phyloP scores from a whole-genome alignment of 495 filamentous ascomycete species.

The Aspergillus steynii region DNA sequence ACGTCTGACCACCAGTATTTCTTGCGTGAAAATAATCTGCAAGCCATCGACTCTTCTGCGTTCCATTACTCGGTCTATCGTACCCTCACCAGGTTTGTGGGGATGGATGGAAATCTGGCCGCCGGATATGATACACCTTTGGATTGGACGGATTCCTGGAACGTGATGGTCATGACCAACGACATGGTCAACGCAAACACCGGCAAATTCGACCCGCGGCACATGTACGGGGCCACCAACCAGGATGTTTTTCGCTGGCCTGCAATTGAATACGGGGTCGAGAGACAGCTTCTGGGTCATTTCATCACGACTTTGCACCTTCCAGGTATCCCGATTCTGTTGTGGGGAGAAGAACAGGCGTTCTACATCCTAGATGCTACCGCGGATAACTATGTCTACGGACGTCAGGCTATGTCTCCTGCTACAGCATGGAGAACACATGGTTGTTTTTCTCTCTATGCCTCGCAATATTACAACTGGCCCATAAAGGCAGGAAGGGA shows the following conservation, averaged over 20 bases:
- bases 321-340: constrained; percentile 64
- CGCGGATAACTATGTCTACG: constrained; percentile 69
- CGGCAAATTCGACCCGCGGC: constrained; percentile 67
- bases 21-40: constrained; percentile 55
- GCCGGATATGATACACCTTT: constrained; percentile 60
- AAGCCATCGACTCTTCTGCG: constrained; percentile 64
- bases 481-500: constrained; percentile 54
- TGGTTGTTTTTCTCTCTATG: constrained; percentile 62
- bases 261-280: constrained; percentile 59
- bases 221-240: constrained; percentile 70
- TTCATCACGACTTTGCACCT: constrained; percentile 67
- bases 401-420: constrained; percentile 66
- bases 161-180: constrained; percentile 61
- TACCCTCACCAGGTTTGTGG: constrained; percentile 64
- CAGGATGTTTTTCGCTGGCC: constrained; percentile 80
- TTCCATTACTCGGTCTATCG: constrained; percentile 77
- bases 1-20: constrained; percentile 48
- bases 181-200: constrained; percentile 67
- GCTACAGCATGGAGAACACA: constrained; percentile 68
- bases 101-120: constrained; percentile 62
- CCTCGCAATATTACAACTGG: constrained; percentile 58
- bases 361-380: constrained; percentile 69
- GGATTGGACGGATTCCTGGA: constrained; percentile 65
- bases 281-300: constrained; percentile 60
- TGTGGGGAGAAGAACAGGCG: constrained; percentile 73